Conservation (phyloP, 2,329 filamentous ascomycete species). For the Colletotrichum brevisporum region DNA sequence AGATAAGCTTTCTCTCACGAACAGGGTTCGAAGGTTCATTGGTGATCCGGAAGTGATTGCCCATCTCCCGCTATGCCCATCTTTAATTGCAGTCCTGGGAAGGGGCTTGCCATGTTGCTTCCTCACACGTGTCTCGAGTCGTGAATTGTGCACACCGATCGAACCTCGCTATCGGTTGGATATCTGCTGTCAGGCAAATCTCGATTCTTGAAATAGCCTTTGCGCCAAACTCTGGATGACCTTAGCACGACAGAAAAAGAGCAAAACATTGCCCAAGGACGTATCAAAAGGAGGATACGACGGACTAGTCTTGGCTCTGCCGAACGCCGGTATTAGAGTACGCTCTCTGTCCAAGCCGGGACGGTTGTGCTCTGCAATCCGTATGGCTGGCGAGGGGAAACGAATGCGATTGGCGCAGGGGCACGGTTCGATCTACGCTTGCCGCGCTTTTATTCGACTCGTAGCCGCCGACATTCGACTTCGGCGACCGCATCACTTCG, state of each 20-base stretch:
- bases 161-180: neutral
- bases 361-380: neutral
- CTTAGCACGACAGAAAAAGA: neutral
- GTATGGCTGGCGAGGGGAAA: neutral
- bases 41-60: neutral
- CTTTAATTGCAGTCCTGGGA: neutral
- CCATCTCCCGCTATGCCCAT: neutral
- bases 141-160: neutral
- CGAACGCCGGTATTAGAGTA: neutral
- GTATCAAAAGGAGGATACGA: neutral
- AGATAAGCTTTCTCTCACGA: too few relatives aligned
- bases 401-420: neutral
- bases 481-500: neutral
- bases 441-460: conserved; percentile 1
- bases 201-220: neutral
- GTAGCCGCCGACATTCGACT: conserved; percentile 9
- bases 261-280: neutral
- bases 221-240: neutral
- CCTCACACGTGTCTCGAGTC: neutral
- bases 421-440: neutral
- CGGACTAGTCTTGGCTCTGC: neutral
- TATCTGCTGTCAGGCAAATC: neutral
- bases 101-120: neutral
- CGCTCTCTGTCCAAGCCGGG: neutral
- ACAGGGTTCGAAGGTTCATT: neutral